Evolutionary conservation across 106 monocot genomes (phyloP).

Genomic region (Alisma plantagoaquatica): DNA sequence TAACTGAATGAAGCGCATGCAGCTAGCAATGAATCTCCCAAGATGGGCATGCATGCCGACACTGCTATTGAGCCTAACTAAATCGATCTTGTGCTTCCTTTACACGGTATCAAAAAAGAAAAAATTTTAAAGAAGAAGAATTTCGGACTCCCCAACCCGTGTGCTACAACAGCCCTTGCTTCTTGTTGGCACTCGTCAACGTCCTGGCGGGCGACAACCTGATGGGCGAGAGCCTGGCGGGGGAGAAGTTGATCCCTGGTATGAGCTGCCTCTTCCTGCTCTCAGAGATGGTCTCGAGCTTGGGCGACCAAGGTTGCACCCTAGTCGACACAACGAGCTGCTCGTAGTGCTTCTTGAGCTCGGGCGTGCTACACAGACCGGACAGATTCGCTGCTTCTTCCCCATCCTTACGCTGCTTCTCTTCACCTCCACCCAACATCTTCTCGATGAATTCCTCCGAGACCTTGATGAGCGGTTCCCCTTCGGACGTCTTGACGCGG

Average conservation of each 20-base stretch:
- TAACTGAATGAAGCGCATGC: too few species aligned
- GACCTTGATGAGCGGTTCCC: slow-evolving; percentile 5
- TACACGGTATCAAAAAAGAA: too few species aligned
- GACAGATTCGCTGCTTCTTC: background rate
- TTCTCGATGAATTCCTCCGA: slow-evolving; percentile 11
- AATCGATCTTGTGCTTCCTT: too few species aligned
- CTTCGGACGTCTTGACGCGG: slow-evolving; percentile 5
- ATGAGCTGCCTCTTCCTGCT: background rate
- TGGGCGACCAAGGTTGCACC: slow-evolving; percentile 17
- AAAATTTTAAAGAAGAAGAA: too few species aligned
- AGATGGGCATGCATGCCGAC: too few species aligned
- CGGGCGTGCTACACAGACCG: slow-evolving; percentile 19
- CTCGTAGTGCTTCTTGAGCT: slow-evolving; percentile 19
- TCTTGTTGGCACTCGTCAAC: slow-evolving; percentile 4
- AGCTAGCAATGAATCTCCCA: too few species aligned
- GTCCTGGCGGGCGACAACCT: too few species aligned
- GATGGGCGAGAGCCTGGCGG: slow-evolving; percentile 11
- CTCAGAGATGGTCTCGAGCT: slow-evolving; percentile 22
- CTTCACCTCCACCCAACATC: too few species aligned
- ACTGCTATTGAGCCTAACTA: too few species aligned
- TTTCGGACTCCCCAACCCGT: too few species aligned
- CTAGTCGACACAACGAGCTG: slow-evolving; percentile 14
- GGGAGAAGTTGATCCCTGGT: background rate
- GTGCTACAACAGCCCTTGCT: background rate
- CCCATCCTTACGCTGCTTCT: background rate